These are phyloP conservation scores for Cinnamomum micranthum DNA, from an alignment of 164 flowering plant genomes.

Conservation along the genomic window DNA sequence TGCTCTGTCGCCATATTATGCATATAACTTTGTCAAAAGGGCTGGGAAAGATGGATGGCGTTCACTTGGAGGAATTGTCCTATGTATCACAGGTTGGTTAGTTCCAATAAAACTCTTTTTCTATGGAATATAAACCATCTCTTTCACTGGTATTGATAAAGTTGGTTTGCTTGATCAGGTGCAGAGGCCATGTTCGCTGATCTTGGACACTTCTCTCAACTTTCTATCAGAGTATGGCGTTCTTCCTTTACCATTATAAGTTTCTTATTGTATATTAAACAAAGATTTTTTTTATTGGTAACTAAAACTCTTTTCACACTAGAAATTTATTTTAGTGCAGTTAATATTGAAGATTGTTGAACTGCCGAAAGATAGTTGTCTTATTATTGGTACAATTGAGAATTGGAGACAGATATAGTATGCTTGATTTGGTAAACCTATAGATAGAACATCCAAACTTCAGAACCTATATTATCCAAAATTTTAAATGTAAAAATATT, in stretches of 20 bases:
- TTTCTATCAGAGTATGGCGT: slow-evolving; percentile 44
- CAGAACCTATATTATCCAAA: neutral
- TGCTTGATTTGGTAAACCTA: neutral
- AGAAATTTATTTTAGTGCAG: neutral
- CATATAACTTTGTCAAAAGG: slow-evolving; percentile 37
- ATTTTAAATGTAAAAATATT: neutral
- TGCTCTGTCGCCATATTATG: slow-evolving; percentile 55
- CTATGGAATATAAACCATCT: neutral
- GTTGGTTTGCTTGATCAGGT: slow-evolving; percentile 31
- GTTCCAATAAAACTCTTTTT: neutral
- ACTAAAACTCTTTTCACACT: neutral
- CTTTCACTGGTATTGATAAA: neutral
- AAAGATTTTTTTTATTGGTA: neutral
- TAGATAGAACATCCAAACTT: neutral
- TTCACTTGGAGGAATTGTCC: slow-evolving; percentile 55
- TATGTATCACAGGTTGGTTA: slow-evolving; percentile 55
- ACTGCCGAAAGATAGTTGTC: neutral
- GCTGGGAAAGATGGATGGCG: slow-evolving; percentile 52
- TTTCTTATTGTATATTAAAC: neutral
- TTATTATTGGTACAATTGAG: neutral
- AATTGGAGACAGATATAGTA: neutral
- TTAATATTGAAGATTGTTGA: neutral
- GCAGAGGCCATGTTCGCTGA: slow-evolving; percentile 83
- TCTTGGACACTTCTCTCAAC: slow-evolving; percentile 64
- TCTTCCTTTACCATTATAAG: neutral